A percentile compares a stretch with the other conserved stretches of the same genome.
Evolutionary conservation across 2,329 filamentous ascomycete species (phyloP).

Genomic region (Triangularia setosa): DNA sequence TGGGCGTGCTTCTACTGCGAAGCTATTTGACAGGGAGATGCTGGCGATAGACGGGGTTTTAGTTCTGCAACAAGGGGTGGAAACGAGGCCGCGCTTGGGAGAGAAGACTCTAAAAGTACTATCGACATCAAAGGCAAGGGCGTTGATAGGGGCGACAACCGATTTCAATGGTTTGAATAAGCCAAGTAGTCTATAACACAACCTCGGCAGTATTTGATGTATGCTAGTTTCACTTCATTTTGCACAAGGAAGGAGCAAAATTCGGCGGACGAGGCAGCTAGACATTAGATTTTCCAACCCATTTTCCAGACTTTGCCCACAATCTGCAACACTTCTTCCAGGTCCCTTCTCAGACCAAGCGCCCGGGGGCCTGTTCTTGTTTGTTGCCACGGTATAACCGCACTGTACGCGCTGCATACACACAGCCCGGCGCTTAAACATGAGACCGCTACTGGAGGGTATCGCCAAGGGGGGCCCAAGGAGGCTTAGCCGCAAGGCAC

Average conservation of each 20-base stretch:
- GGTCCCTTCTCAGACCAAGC: too few relatives aligned
- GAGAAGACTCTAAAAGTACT: neutral
- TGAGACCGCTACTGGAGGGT: neutral
- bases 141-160: neutral
- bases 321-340: too few relatives aligned
- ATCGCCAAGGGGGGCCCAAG: neutral
- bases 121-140: neutral
- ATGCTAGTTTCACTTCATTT: too few relatives aligned
- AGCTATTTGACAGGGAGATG: neutral
- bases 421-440: neutral
- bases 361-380: too few relatives aligned
- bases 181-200: too few relatives aligned
- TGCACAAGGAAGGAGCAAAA: too few relatives aligned
- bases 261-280: too few relatives aligned
- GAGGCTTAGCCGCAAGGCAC: neutral
- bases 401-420: neutral
- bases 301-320: too few relatives aligned
- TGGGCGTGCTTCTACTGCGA: neutral
- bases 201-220: too few relatives aligned
- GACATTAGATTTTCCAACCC: too few relatives aligned
- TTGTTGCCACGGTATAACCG: neutral
- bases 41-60: neutral
- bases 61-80: too few relatives aligned
- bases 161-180: too few relatives aligned
- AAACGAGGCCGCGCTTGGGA: neutral